Percentiles rank a stretch among this genome's conserved stretches.
Evolutionary conservation across 495 filamentous ascomycete genomes (phyloP).

Genomic region (Extremus antarcticus): DNA sequence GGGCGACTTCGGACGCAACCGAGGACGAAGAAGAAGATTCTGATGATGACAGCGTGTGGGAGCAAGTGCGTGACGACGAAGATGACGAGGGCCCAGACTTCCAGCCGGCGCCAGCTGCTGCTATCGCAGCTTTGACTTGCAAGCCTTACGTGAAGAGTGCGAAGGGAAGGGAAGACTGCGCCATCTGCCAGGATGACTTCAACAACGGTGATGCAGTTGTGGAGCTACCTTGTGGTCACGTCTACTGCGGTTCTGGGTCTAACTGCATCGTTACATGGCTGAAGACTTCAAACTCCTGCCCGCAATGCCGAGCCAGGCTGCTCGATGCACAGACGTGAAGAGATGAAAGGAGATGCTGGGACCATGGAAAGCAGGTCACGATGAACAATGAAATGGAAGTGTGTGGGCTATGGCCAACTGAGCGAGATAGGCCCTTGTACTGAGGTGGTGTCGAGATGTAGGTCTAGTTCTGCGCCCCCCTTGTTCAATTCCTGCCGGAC

Average conservation of each 20-base stretch:
- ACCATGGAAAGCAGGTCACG: too few relatives aligned
- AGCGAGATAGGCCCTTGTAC: too few relatives aligned
- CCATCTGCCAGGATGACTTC: conserved; percentile 3
- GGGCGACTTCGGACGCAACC: too few relatives aligned
- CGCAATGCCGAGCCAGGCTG: not conserved
- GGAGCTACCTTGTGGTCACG: conserved; percentile 8
- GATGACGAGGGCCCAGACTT: not conserved
- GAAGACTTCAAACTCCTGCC: not conserved
- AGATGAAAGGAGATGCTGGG: too few relatives aligned
- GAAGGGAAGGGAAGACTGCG: not conserved
- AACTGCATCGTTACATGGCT: not conserved
- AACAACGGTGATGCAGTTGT: not conserved
- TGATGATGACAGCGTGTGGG: not conserved
- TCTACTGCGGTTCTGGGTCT: not conserved
- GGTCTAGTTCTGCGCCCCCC: too few relatives aligned
- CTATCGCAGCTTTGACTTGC: conserved; percentile 2
- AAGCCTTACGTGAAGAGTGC: not conserved
- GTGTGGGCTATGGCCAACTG: too few relatives aligned
- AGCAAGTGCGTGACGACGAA: not conserved
- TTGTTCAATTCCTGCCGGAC: too few relatives aligned
- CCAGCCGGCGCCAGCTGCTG: not conserved
- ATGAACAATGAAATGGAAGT: too few relatives aligned
- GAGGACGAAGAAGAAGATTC: not conserved
- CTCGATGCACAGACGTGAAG: too few relatives aligned
- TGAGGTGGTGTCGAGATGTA: too few relatives aligned